These are phyloP conservation scores for Fusarium fracticaudum DNA, from an alignment of 2,329 filamentous ascomycete genomes.

Conservation along the genomic window DNA sequence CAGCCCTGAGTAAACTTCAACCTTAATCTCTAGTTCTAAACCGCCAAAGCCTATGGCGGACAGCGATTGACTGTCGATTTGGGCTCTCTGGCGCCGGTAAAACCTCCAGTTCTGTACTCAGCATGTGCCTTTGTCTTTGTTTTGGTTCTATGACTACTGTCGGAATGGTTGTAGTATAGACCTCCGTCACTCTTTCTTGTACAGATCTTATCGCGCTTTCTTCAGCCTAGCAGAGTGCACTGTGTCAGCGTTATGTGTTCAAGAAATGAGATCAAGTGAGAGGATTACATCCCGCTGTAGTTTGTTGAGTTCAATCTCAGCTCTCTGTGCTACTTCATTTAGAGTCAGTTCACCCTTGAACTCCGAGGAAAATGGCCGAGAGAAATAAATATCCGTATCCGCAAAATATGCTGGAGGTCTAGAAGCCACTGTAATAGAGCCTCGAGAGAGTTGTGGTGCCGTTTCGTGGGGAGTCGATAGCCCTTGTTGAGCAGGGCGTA, in stretches of 20 bases:
- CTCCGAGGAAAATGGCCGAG: too few relatives aligned
- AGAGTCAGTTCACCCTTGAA: background rate
- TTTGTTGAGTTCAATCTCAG: background rate
- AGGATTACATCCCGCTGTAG: background rate
- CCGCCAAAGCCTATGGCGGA: background rate
- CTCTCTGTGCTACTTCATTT: background rate
- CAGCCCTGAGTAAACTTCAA: background rate
- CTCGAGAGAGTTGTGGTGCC: background rate
- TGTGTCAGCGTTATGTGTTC: too few relatives aligned
- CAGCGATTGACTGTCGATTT: background rate
- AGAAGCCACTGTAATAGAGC: accelerated
- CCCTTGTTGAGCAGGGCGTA: background rate
- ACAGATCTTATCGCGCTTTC: background rate
- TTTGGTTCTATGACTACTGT: background rate
- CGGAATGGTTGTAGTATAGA: background rate
- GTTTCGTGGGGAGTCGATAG: background rate
- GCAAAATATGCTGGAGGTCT: background rate
- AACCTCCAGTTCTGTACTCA: background rate
- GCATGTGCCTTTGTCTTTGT: background rate
- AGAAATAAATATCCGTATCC: background rate
- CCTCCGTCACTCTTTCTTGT: background rate
- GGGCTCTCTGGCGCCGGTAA: background rate
- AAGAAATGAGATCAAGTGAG: too few relatives aligned
- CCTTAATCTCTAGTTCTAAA: background rate
- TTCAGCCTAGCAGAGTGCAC: accelerated